phyloP scores from a whole-genome alignment of 2,329 filamentous ascomycete genomes.

The Ophiostoma pallidulum region DNA sequence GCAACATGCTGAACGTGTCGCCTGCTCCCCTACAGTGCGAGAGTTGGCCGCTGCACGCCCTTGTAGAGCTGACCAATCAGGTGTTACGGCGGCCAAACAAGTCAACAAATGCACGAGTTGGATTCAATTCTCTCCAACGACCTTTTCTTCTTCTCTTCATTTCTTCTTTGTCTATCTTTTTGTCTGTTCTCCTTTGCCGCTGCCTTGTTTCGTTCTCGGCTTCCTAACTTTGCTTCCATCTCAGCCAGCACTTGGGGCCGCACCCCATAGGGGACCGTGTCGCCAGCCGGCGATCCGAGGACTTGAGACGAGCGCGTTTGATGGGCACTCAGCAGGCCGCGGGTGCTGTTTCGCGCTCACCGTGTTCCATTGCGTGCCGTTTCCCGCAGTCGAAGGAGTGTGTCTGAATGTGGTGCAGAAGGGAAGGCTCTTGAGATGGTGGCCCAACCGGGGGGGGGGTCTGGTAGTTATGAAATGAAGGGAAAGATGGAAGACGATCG shows the following conservation, averaged over 20 bases:
- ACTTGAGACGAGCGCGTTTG: constrained; percentile 14
- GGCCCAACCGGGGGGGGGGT: too few species aligned
- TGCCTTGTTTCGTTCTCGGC: neutral
- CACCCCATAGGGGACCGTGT: neutral
- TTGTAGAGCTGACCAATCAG: constrained; percentile 13
- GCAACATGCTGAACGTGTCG: too few species aligned
- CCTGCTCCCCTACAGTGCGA: too few species aligned
- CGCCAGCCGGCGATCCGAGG: neutral
- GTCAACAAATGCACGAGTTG: constrained; percentile 1
- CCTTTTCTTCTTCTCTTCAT: neutral
- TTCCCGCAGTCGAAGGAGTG: neutral
- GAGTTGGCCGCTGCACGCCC: too few species aligned
- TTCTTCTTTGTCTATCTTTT: neutral
- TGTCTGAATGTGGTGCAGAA: neutral
- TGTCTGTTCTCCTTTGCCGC: neutral
- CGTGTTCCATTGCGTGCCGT: neutral
- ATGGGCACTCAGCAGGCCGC: constrained; percentile 8
- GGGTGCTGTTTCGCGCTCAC: neutral
- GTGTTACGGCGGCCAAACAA: constrained; percentile 8
- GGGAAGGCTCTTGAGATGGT: too few species aligned
- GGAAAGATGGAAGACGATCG: too few species aligned
- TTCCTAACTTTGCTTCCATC: neutral
- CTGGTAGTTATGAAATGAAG: too few species aligned
- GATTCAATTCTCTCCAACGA: neutral
- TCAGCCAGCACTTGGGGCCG: neutral